Base-by-base conservation (phyloP, 257 asterid genomes). In the Apocynum venetum region DNA sequence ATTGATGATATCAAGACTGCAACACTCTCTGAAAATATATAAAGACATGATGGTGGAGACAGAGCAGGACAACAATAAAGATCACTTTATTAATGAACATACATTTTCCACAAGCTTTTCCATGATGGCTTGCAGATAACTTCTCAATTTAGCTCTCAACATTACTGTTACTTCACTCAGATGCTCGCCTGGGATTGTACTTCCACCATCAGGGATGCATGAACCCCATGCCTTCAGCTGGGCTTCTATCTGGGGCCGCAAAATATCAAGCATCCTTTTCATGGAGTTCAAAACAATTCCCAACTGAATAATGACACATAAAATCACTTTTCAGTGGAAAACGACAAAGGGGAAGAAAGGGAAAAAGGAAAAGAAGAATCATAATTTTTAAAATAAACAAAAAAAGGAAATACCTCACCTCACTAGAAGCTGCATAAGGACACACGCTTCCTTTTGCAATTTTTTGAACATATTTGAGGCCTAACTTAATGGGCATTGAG, bases 21-120 rank as follows among this genome's bases (percentile, higher is more conserved):
- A 35, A 31, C 6, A 64, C 8, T 20, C 12, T 20, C 12, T 59
- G 65, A 12, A 60, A 2, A 60, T 60, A 0, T 60, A 0, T 60
- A 7, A 60, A 60, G 38, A 25, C 67, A 25, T 20, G 36, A n/a
- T 12, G 12, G 46, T 13, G 52, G 51, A 67, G 12, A 65, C 2
- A 19, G 6, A 67, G 52, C 10, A 67, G 52, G 72, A 52, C 19
- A 40, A n/a, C 15, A 65, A 43, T 53, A 65, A 55, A 12, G 70
- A 15, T 17, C 60, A 36, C 41, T 51, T 25, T 73, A 40, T n/a
- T 43, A 82, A 65, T 59, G 57, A 25, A 85, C 96, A 76, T 82
- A 94, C 98, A 84, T 95, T 95, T 86, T 91, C 97, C 12, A 85
- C 88, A 9, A 95, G 98, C 83, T 91, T 95, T 56, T 95, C 98